Conservation (phyloP, 805 yeast genomes). For the Candida andamanensis region DNA sequence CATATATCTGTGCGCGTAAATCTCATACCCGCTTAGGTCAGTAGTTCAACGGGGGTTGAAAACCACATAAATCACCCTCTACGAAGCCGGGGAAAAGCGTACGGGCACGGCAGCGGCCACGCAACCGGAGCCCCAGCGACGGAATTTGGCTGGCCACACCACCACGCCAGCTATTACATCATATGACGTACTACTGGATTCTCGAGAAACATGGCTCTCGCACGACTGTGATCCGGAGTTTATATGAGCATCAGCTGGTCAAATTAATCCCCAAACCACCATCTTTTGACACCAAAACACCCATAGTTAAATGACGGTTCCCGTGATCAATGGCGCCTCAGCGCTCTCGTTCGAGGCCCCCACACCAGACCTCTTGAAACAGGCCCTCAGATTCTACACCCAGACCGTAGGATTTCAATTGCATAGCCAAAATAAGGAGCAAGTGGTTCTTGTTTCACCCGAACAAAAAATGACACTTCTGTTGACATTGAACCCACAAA, state of each 20-base stretch:
- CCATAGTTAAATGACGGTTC: constrained; percentile 23
- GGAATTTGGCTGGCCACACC: too few relatives aligned
- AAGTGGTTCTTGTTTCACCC: constrained; percentile 18
- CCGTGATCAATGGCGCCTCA: constrained; percentile 55
- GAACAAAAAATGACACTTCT: constrained; percentile 18
- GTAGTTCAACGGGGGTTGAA: too few relatives aligned
- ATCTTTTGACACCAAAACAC: too few relatives aligned
- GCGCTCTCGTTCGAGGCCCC: constrained; percentile 51
- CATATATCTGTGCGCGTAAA: too few relatives aligned
- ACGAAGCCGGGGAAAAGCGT: too few relatives aligned
- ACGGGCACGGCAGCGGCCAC: too few relatives aligned
- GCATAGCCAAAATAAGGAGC: constrained; percentile 16
- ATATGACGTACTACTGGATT: not conserved
- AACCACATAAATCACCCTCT: too few relatives aligned
- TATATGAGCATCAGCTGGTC: constrained; percentile 4
- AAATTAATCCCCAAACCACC: too few relatives aligned
- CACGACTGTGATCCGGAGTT: constrained; percentile 6
- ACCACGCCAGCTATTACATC: constrained; percentile 1
- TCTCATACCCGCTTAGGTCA: too few relatives aligned
- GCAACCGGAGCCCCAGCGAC: too few relatives aligned
- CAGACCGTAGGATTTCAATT: constrained; percentile 32
- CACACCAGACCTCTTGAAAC: constrained; percentile 34
- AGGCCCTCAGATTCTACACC: constrained; percentile 55
- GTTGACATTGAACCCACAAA: constrained; percentile 14
- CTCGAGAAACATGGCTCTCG: not conserved